These are phyloP conservation scores for Crataegus laevigata DNA, from an alignment of 306 rosid species.

Conservation along the genomic window DNA sequence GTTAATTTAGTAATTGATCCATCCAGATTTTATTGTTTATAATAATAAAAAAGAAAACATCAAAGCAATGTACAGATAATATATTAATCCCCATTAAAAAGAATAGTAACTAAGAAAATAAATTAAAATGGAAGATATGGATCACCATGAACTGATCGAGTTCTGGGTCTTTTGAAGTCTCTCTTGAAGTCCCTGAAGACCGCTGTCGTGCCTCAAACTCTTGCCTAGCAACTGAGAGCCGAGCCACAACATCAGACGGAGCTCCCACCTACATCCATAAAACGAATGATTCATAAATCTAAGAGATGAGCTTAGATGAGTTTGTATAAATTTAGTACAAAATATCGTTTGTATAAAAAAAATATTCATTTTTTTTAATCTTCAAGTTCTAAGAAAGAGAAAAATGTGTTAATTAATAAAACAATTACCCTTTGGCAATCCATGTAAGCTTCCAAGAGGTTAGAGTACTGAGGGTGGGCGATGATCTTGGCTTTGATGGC, in stretches of 20 bases:
- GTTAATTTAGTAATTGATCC: not conserved
- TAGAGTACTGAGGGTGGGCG: constrained; percentile 89
- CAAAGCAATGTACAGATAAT: not conserved
- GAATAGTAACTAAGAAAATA: not conserved
- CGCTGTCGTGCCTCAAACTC: constrained; percentile 77
- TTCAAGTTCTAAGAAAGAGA: not conserved
- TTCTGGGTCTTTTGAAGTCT: constrained; percentile 74
- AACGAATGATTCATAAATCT: not conserved
- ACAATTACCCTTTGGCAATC: constrained; percentile 83
- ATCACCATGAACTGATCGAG: constrained; percentile 94
- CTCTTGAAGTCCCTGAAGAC: constrained; percentile 54
- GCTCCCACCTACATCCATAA: constrained; percentile 64
- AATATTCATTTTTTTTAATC: not conserved
- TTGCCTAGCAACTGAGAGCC: constrained; percentile 56
- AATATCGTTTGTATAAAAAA: not conserved
- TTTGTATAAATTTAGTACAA: not conserved
- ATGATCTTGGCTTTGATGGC: constrained; percentile 81
- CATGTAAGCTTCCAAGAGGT: constrained; percentile 82
- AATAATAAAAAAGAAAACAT: not conserved
- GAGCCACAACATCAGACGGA: constrained; percentile 79
- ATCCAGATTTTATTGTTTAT: not conserved
- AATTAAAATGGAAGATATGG: not conserved
- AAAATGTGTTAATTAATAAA: not conserved
- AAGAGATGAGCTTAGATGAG: not conserved
- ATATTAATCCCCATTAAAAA: not conserved